Conservation (phyloP, 2,329 filamentous ascomycete species). For the Fusarium gaditjirri region DNA sequence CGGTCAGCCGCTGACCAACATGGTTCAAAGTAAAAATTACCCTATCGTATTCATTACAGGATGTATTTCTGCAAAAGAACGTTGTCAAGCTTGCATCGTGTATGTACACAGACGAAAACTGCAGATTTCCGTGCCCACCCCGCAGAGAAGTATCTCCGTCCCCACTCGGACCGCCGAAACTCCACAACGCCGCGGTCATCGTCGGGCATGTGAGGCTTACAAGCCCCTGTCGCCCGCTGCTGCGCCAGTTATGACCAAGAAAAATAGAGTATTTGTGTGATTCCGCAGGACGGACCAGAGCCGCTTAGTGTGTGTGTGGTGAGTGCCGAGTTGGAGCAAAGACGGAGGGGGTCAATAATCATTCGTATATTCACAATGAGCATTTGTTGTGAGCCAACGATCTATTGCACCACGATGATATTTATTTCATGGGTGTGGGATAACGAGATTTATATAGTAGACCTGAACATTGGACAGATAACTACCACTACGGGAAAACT, state of each 20-base stretch:
- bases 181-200: constrained; percentile 42
- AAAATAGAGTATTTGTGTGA: not conserved
- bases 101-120: not conserved
- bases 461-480: not conserved
- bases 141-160: not conserved
- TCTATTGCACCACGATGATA: constrained; percentile 7
- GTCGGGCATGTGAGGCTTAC: constrained; percentile 34
- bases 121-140: constrained; percentile 23
- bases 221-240: not conserved
- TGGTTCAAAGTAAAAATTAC: not conserved
- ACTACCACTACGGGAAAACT: not conserved
- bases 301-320: constrained; percentile 13
- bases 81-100: constrained; percentile 13
- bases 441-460: not conserved
- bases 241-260: constrained; percentile 1
- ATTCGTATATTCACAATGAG: too few species aligned
- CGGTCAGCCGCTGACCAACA: constrained; percentile 32
- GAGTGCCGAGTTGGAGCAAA: not conserved
- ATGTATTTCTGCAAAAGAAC: constrained; percentile 16
- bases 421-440: not conserved
- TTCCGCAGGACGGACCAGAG: constrained; percentile 29
- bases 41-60: constrained; percentile 16
- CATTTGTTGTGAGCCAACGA: constrained; percentile 16
- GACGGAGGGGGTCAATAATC: not conserved
- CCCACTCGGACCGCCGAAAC: constrained; percentile 35